Evolutionary conservation across 1,139 yeast genomes (phyloP), one percentile per base, ranked within the genome.

Genomic region (Casaregolazyma lundiana): DNA sequence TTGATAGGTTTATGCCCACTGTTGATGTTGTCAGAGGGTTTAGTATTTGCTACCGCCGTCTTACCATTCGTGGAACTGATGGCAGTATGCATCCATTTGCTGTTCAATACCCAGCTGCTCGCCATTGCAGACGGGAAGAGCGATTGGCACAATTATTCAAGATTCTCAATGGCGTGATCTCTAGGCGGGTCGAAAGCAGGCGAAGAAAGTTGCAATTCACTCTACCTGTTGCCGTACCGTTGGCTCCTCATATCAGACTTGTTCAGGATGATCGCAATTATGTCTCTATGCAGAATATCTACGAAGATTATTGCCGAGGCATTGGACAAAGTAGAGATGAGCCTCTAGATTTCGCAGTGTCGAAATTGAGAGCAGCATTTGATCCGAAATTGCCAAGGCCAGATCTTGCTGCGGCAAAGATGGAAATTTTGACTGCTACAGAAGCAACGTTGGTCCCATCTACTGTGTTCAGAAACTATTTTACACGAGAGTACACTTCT

Each of bases 71-170:
- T 46, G 98, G 97, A 7, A 87, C 87, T 58, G 97, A 92, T 64
- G 98, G 97, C 54, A 80, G 89, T 53, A 67, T 84, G 49, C 96
- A 92, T 65, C 80, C 92, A 39, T 94, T 92, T 73, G 95, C 96
- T 0, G 95, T 94, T 15, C 98, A 94, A 68, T 90, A 86, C 66
- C 98, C 99, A 4, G 96, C 98, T 15, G 97, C 96, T 8, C 81
- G 98, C 58, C 97, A 92, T 60, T 88, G 96, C 59, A 84, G 98
- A 61, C 80, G 98, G 49, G 99, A 94, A 64, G 99, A 94, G 62
- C 77, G 96, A 44, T 84, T 92, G 49, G 85, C 88, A 72, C 98
- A 92, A 65, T 68, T 94, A 55, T 90, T 88, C 75, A 77, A 96
- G 57, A 78, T 92, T 42, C 81, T 94, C 68, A 88, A 88, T 63